Percentiles rank a stretch among this genome's conserved stretches.
Conservation (phyloP, 2,329 filamentous ascomycete species). For the Pseudogymnoascus sp. region DNA sequence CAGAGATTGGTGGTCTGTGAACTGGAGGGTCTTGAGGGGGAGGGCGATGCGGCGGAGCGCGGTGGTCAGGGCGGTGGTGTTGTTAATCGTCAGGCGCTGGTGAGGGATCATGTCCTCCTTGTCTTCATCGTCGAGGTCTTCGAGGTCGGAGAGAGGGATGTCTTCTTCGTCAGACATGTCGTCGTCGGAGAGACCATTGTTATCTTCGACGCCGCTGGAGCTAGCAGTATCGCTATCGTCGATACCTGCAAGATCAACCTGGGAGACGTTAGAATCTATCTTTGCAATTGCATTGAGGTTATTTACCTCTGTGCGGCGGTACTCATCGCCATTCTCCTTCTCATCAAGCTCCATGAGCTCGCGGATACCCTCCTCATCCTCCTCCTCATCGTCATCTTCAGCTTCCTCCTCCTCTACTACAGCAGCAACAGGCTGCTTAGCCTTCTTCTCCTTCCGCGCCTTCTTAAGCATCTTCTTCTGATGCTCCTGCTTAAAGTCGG, state of each 20-base stretch:
- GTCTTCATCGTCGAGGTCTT: slow-evolving; percentile 68
- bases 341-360: slow-evolving; percentile 25
- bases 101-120: slow-evolving; percentile 81
- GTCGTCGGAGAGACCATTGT: slow-evolving; percentile 34
- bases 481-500: slow-evolving; percentile 40
- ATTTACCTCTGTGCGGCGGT: slow-evolving; percentile 31
- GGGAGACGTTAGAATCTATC: slow-evolving; percentile 15
- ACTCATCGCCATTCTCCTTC: slow-evolving; percentile 32
- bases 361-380: slow-evolving; percentile 23
- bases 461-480: slow-evolving; percentile 30
- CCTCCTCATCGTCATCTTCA: slow-evolving; percentile 31
- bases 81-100: slow-evolving; percentile 95
- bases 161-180: slow-evolving; percentile 70
- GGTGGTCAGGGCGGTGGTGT: slow-evolving; percentile 74
- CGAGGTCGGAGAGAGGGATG: slow-evolving; percentile 80
- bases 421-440: slow-evolving; percentile 20
- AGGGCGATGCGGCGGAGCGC: slow-evolving; percentile 72
- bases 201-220: slow-evolving; percentile 46
- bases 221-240: slow-evolving; percentile 55
- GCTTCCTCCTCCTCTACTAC: slow-evolving; percentile 35
- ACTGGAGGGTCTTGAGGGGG: slow-evolving; percentile 59
- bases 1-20: slow-evolving; percentile 75
- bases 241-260: slow-evolving; percentile 46
- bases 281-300: slow-evolving; percentile 5
- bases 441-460: slow-evolving; percentile 29